A percentile compares a stretch with the other conserved stretches of the same genome.
Conservation (phyloP, 1,284 basidiomycete species). For the Porogramme epimiltina region DNA sequence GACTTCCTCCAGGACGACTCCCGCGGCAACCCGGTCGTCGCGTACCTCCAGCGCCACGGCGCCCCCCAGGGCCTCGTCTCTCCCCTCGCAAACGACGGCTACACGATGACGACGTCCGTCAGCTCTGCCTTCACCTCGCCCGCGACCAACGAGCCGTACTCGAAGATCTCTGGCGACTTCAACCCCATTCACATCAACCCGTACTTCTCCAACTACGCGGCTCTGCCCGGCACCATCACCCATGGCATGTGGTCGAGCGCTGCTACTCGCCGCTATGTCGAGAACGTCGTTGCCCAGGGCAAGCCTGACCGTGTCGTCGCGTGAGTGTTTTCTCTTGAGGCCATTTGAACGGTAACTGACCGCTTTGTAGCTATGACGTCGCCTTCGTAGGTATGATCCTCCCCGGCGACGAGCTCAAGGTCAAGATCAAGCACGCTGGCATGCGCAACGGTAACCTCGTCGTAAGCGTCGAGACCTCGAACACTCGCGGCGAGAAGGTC, state of each 20-base stretch:
- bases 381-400: conserved; percentile 96
- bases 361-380: conserved; percentile 74
- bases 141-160: conserved; percentile 93
- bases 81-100: conserved; percentile 85
- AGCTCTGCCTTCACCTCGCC: conserved; percentile 75
- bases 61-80: conserved; percentile 74
- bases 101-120: conserved; percentile 66
- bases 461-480: conserved; percentile 88
- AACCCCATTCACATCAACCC: conserved; percentile 99
- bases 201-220: conserved; percentile 94
- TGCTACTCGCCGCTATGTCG: conserved; percentile 90
- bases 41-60: conserved; percentile 93
- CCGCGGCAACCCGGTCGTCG: conserved; percentile 91
- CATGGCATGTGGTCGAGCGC: conserved; percentile 98
- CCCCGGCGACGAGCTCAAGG: conserved; percentile 88
- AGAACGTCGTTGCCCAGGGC: conserved; percentile 93
- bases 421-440: conserved; percentile 87
- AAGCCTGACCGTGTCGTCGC: conserved; percentile 87
- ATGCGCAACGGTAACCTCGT: conserved; percentile 95
- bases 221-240: conserved; percentile 94
- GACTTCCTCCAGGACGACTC: conserved; percentile 87
- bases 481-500: conserved; percentile 87
- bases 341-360: conserved; percentile 7
- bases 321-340: conserved; percentile 48
- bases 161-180: conserved; percentile 95